These are phyloP conservation scores for Spizellomyces sp. DNA, from an alignment of 192 early-diverging fungal species.

Conservation along the genomic window DNA sequence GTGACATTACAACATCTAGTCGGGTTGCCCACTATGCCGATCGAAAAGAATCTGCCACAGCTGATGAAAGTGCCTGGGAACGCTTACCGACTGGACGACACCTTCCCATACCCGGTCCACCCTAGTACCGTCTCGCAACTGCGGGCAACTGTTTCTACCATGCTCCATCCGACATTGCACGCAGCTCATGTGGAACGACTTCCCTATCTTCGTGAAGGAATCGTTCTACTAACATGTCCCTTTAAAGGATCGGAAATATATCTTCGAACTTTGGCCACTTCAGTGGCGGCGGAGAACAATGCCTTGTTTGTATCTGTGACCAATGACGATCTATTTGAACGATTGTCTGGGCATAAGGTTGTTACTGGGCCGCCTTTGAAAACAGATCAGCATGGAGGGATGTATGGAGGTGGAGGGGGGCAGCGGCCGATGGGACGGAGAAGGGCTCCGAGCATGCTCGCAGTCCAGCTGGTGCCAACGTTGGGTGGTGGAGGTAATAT, in stretches of 20 bases:
- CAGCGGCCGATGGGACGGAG: background rate
- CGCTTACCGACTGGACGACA: background rate
- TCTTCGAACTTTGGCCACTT: background rate
- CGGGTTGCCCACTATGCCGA: background rate
- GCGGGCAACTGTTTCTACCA: background rate
- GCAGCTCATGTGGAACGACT: background rate
- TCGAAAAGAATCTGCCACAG: background rate
- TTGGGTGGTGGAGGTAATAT: background rate
- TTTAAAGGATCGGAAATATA: constrained; percentile 17
- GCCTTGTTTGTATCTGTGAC: background rate
- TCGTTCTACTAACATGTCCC: constrained; percentile 7
- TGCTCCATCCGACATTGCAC: background rate
- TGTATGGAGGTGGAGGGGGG: background rate
- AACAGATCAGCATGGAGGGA: background rate
- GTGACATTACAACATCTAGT: background rate
- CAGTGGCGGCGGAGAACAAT: background rate
- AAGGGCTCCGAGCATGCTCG: background rate
- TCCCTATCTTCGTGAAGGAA: constrained; percentile 8
- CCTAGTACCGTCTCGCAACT: background rate
- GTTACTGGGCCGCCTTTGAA: background rate
- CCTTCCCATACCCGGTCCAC: background rate
- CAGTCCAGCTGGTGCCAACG: background rate
- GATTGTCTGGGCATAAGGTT: background rate
- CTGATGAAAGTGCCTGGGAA: background rate
- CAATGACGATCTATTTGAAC: background rate